Conservation (phyloP, 176 grass and related monocot species). For the Triticum dicoccoides region DNA sequence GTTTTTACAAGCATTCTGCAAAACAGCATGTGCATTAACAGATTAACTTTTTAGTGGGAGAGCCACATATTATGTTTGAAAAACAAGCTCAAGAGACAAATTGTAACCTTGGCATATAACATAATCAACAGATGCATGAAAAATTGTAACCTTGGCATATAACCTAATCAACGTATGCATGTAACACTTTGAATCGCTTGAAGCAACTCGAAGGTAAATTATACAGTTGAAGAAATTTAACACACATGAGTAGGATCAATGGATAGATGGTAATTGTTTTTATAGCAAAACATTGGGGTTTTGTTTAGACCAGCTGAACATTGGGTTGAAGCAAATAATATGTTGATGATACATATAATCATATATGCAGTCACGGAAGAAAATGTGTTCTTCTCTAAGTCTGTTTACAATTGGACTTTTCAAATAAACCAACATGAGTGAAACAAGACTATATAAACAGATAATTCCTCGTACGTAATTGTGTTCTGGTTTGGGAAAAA, state of each 20-base stretch:
- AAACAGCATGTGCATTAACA: slow-evolving; percentile 26
- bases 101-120: not conserved
- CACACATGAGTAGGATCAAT: too few relatives aligned
- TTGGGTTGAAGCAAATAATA: not conserved
- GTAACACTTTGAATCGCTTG: not conserved
- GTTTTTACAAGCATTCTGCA: slow-evolving; percentile 86
- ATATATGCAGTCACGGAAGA: not conserved
- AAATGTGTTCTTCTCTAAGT: not conserved
- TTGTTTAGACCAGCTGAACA: not conserved
- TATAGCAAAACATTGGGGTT: not conserved
- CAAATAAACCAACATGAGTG: slow-evolving; percentile 13
- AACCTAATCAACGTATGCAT: too few relatives aligned
- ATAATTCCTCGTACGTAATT: not conserved
- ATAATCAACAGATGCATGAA: slow-evolving; percentile 15
- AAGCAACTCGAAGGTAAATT: not conserved
- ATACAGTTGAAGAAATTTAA: not conserved
- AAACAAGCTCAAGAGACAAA: slow-evolving; percentile 19
- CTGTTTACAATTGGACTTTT: not conserved
- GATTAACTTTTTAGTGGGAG: not conserved
- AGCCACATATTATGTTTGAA: not conserved
- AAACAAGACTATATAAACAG: not conserved
- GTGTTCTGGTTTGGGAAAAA: not conserved
- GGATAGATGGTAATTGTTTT: too few relatives aligned
- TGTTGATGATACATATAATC: not conserved
- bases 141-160: too few relatives aligned